Evolutionary conservation across 192 early-diverging fungal species (phyloP).

Genomic region (Borealophlyctis nickersoniae): DNA sequence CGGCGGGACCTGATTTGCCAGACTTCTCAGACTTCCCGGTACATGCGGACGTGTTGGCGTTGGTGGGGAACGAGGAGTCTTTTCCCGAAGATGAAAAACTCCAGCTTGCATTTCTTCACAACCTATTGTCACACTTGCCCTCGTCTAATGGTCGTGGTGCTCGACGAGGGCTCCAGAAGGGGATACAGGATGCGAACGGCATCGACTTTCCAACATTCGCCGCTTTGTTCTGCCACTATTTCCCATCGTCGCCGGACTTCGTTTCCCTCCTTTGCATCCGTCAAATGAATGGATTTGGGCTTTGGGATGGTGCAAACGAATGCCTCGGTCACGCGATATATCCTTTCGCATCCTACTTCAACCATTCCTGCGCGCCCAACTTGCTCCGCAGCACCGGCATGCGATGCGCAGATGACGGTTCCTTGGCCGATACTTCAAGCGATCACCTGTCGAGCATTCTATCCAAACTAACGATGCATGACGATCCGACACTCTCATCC

Average conservation of each 20-base stretch:
- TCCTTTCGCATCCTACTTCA: constrained; percentile 31
- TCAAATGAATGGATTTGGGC: constrained; percentile 29
- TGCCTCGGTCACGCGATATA: constrained; percentile 30
- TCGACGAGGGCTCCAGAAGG: no score
- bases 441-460: no score
- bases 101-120: constrained; percentile 9
- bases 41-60: not conserved
- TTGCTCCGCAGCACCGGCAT: constrained; percentile 10
- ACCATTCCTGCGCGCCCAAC: constrained; percentile 37
- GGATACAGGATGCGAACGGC: no score
- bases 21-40: constrained; percentile 3
- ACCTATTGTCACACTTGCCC: constrained; percentile 1
- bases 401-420: not conserved
- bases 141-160: no score
- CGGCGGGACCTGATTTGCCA: no score
- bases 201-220: no score
- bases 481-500: no score
- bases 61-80: constrained; percentile 8
- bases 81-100: not conserved
- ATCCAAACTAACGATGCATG: no score
- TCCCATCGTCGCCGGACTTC: constrained; percentile 15
- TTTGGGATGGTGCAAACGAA: constrained; percentile 30
- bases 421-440: constrained; percentile 1
- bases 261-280: constrained; percentile 18
- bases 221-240: constrained; percentile 17